These are phyloP conservation scores for Penicillium bovifimosum DNA, from an alignment of 495 filamentous ascomycete genomes.

Conservation along the genomic window DNA sequence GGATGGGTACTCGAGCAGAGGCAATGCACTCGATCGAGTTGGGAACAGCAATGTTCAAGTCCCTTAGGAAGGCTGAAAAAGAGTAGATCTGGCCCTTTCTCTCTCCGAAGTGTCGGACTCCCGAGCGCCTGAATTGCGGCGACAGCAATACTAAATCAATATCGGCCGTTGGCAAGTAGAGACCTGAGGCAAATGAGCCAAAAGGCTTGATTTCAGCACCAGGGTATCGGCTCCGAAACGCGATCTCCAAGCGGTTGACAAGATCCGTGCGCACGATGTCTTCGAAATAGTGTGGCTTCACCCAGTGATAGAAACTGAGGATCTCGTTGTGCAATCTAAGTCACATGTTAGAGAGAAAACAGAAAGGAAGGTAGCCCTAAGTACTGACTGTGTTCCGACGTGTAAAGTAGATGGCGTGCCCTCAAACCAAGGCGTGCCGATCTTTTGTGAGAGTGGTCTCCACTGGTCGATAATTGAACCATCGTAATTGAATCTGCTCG, in stretches of 20 bases:
- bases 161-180: slow-evolving; percentile 88
- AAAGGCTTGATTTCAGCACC: slow-evolving; percentile 64
- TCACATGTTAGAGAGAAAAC: background rate
- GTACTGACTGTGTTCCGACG: slow-evolving; percentile 29
- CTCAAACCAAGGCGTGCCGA: slow-evolving; percentile 58
- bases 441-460: slow-evolving; percentile 38
- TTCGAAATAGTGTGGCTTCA: slow-evolving; percentile 72
- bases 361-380: background rate
- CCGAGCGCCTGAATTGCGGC: slow-evolving; percentile 44
- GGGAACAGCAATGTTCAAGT: slow-evolving; percentile 41
- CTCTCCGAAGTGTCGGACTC: slow-evolving; percentile 40
- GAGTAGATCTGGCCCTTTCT: slow-evolving; percentile 41
- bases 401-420: slow-evolving; percentile 19
- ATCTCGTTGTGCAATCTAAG: slow-evolving; percentile 74
- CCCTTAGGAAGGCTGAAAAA: slow-evolving; percentile 48
- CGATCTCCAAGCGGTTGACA: slow-evolving; percentile 54
- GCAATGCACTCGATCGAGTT: slow-evolving; percentile 58
- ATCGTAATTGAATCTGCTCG: slow-evolving; percentile 33
- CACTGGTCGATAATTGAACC: slow-evolving; percentile 55
- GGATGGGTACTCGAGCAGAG: slow-evolving; percentile 80
- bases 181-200: slow-evolving; percentile 83
- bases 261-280: slow-evolving; percentile 65
- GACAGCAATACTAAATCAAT: slow-evolving; percentile 91
- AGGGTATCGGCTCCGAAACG: slow-evolving; percentile 46
- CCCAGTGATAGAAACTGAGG: slow-evolving; percentile 79